Base-by-base conservation (phyloP, 768 basidiomycete species). In the Hericium rajendrae region DNA sequence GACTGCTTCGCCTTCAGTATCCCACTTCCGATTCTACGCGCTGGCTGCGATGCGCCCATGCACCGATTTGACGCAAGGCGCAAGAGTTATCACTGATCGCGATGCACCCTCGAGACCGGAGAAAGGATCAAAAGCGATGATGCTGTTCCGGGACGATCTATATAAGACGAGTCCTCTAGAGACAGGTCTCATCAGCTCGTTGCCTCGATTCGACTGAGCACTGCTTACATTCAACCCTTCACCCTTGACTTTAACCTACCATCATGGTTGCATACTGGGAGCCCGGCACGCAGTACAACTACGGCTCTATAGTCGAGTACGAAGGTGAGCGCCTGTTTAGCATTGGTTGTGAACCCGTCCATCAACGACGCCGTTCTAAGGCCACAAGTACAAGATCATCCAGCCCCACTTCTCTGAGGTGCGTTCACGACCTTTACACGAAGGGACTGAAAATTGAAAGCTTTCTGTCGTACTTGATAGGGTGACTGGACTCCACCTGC, bases 341-440 rank as follows among this genome's bases (percentile, higher is more conserved):
- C 43, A 41, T 13, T 40, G 40, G 16, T 40, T n/a, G 11, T 37
- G 20, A 53, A n/a, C 11, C 49, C 48, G 13, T 26, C 48, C 18
- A 53, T 53, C 48, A 32, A 32, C 32, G 43, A 46, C 20, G 43
- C 20, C 5, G 43, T 32, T 24, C 62, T 32, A 8, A 84, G 85
- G 80, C 41, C 66, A 69, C 60, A 70, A 68, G 43, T 90, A 88
- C 74, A 83, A 81, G 69, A 84, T 84, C 69, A 80, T 88, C 61
- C 86, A 88, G 65, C 73, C 84, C 9, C 88, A 90, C 71, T 70
- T 66, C 54, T 86, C 87, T 32, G 84, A 87, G 77, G 86, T 81
- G 60, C 56, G 66, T 59, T 32, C 8, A 10, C 32, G 32, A 32
- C 9, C 9, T 32, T 32, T 8, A 32, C 9, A 10, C 2, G 32